These are phyloP conservation scores for Sarocladiaceae sp. DNA, from an alignment of 2,329 filamentous ascomycete genomes.

Conservation along the genomic window DNA sequence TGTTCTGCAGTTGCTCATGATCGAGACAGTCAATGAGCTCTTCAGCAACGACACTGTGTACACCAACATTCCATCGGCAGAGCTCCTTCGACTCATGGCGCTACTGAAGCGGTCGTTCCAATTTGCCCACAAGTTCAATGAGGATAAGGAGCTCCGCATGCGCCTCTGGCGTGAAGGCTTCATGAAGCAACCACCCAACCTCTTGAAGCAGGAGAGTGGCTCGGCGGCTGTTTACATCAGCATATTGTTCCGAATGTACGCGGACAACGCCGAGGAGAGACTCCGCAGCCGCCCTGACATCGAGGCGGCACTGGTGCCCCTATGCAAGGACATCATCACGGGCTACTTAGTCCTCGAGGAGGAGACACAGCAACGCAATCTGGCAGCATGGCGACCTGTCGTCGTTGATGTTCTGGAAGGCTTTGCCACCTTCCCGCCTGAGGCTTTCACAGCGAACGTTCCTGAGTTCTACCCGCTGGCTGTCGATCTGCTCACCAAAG, in stretches of 20 bases:
- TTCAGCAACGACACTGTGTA: slow-evolving; percentile 98
- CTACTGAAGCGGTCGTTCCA: slow-evolving; percentile 93
- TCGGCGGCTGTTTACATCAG: slow-evolving; percentile 91
- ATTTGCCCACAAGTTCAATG: slow-evolving; percentile 96
- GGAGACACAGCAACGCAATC: slow-evolving; percentile 94
- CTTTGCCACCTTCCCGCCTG: slow-evolving; percentile 73
- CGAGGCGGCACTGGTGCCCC: slow-evolving; percentile 83
- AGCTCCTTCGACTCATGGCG: slow-evolving; percentile 87
- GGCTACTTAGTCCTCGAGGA: slow-evolving; percentile 84
- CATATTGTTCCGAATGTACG: slow-evolving; percentile 96
- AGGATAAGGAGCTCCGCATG: slow-evolving; percentile 92
- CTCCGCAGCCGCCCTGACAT: slow-evolving; percentile 74
- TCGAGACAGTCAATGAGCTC: slow-evolving; percentile 96
- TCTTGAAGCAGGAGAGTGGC: slow-evolving; percentile 93
- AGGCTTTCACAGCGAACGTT: slow-evolving; percentile 75
- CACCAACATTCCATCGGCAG: slow-evolving; percentile 79
- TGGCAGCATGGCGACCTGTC: slow-evolving; percentile 92
- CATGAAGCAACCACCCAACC: slow-evolving; percentile 98
- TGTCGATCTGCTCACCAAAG: slow-evolving; percentile 75
- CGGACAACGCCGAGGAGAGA: slow-evolving; percentile 78
- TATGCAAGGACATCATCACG: slow-evolving; percentile 90
- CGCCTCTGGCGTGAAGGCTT: slow-evolving; percentile 95
- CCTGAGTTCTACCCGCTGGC: slow-evolving; percentile 79
- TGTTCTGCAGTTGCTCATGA: slow-evolving; percentile 96
- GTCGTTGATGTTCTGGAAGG: slow-evolving; percentile 96